A percentile compares a stretch with the other conserved stretches of the same genome.
phyloP scores from a whole-genome alignment of 139 green algal species.

The Tetraselmis striata region DNA sequence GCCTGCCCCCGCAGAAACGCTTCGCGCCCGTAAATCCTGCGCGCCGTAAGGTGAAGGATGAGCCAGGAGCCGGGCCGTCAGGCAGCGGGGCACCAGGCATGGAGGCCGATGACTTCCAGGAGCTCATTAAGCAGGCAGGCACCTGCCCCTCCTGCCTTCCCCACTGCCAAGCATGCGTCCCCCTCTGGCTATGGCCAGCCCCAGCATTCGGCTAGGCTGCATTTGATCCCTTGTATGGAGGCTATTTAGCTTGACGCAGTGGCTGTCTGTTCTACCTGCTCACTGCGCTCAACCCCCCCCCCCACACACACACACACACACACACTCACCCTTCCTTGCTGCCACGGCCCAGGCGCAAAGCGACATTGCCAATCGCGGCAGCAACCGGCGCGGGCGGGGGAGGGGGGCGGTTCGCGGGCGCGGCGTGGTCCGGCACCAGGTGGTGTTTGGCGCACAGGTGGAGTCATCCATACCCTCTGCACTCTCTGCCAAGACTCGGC shows the following conservation, averaged over 20 bases:
- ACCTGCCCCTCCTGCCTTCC: neutral
- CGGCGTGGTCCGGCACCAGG: neutral
- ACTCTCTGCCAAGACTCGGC: neutral
- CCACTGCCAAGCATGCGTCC: neutral
- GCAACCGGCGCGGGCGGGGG: neutral
- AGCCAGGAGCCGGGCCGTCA: neutral
- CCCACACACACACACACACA: no score
- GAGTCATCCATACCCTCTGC: neutral
- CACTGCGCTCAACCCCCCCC: no score
- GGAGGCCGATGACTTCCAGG: neutral
- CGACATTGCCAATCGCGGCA: neutral
- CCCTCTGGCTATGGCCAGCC: no score
- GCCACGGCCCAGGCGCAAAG: neutral
- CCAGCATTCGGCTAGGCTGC: no score
- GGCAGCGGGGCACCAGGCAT: neutral
- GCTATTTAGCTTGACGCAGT: neutral
- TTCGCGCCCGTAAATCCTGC: neutral
- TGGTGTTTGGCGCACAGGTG: neutral
- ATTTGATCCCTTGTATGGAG: no score
- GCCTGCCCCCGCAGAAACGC: no score
- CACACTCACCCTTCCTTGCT: no score
- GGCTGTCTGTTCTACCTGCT: neutral
- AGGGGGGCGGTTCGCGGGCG: neutral
- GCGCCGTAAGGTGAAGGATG: neutral
- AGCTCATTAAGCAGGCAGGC: neutral